Percentiles rank a stretch among this genome's conserved stretches.
phyloP scores from a whole-genome alignment of 2,329 filamentous ascomycete species.

The Colletotrichum orbiculare region DNA sequence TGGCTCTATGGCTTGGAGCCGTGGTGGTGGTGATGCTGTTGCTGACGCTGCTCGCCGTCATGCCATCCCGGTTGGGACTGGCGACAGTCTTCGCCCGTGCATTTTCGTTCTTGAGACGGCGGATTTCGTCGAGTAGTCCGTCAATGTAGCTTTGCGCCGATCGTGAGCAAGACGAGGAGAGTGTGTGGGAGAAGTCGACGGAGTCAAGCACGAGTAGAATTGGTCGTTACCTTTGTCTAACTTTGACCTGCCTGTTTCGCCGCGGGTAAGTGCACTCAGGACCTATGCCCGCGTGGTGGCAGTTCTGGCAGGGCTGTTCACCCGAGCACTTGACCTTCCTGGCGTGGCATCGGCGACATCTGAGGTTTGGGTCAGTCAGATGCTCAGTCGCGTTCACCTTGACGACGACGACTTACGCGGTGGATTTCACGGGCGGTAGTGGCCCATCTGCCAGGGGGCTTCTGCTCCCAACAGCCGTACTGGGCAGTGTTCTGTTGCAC shows the following conservation, averaged over 20 bases:
- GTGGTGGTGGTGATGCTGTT: neutral
- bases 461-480: conserved; percentile 20
- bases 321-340: conserved; percentile 50
- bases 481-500: conserved; percentile 31
- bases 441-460: conserved; percentile 30
- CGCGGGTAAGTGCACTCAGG: conserved; percentile 47
- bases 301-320: conserved; percentile 47
- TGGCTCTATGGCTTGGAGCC: neutral
- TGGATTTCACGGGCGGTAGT: conserved; percentile 37
- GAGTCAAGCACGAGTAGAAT: neutral
- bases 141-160: conserved; percentile 45
- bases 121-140: conserved; percentile 47
- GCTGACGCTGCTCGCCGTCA: neutral
- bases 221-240: conserved; percentile 45
- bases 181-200: conserved; percentile 10
- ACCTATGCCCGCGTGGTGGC: conserved; percentile 44
- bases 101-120: conserved; percentile 42
- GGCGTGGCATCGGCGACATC: conserved; percentile 45
- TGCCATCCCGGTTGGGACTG: neutral
- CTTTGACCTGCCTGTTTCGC: conserved; percentile 47
- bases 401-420: conserved; percentile 30
- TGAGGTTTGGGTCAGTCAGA: conserved; percentile 38
- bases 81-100: conserved; percentile 7
- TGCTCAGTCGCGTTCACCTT: neutral
- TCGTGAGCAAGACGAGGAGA: neutral